Conservation (phyloP, 371 early-diverging fungal species). For the Circinella umbellata region DNA sequence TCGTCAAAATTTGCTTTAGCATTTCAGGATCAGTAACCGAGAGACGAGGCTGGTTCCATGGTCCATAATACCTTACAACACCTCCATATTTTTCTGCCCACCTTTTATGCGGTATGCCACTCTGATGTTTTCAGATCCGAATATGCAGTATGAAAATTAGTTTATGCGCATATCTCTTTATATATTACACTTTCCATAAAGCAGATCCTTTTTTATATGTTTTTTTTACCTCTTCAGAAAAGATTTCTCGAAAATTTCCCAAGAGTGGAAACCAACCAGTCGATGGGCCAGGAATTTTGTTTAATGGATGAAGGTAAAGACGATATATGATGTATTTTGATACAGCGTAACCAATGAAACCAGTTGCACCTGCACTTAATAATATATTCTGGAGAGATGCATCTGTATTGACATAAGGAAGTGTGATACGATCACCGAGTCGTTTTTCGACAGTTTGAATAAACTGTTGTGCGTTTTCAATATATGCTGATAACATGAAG, state of each 20-base stretch:
- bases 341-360: conserved; percentile 1
- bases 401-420: neutral
- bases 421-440: neutral
- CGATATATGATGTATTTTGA: conserved; percentile 43
- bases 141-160: too few relatives aligned
- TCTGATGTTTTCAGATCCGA: conserved; percentile 5
- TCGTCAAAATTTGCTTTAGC: conserved; percentile 55
- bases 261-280: conserved; percentile 55
- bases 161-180: too few relatives aligned
- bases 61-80: conserved; percentile 49
- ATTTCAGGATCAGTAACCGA: conserved; percentile 55
- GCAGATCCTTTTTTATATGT: too few relatives aligned
- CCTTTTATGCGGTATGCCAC: conserved; percentile 50
- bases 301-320: conserved; percentile 51
- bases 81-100: conserved; percentile 65
- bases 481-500: neutral
- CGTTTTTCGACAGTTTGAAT: neutral
- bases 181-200: too few relatives aligned
- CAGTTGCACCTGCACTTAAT: neutral
- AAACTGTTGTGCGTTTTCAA: neutral
- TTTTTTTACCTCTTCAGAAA: conserved; percentile 42
- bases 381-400: neutral
- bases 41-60: conserved; percentile 51
- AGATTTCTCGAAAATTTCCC: conserved; percentile 56
- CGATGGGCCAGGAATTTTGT: conserved; percentile 64